A percentile compares a stretch with the other conserved stretches of the same genome.
Evolutionary conservation across 352 stramenopile species (phyloP).

Genomic region (Globisporangium middletonii): DNA sequence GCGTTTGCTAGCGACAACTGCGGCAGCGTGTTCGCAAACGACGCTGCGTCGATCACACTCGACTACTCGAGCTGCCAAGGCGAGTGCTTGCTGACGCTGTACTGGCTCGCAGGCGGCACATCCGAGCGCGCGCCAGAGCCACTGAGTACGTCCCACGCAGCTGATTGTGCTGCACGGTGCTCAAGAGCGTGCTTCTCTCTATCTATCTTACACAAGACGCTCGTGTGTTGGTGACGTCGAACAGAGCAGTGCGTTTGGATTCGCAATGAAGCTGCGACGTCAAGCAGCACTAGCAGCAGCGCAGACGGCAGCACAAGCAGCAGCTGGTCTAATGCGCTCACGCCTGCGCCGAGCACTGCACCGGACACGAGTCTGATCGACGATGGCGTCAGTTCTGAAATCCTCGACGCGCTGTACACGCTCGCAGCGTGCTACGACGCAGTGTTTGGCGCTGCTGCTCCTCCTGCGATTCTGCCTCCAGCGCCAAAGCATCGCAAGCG

Average conservation of each 20-base stretch:
- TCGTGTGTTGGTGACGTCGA: neutral
- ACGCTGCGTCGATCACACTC: conserved; percentile 25
- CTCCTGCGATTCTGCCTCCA: too few relatives aligned
- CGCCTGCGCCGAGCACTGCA: too few relatives aligned
- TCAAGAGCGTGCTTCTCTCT: neutral
- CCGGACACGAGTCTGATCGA: neutral
- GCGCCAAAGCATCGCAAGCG: neutral
- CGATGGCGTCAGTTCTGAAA: neutral
- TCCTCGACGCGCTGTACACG: neutral
- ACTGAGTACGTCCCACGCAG: conserved; percentile 26
- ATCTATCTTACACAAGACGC: too few relatives aligned
- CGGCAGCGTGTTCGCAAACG: conserved; percentile 20
- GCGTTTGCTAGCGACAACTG: conserved; percentile 33
- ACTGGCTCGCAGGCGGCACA: conserved; percentile 30
- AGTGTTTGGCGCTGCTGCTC: neutral
- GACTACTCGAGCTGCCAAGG: conserved; percentile 36
- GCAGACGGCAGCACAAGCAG: neutral
- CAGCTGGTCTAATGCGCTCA: neutral
- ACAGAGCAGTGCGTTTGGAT: conserved; percentile 13
- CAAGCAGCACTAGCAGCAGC: neutral
- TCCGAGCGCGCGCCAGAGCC: neutral
- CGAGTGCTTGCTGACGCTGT: conserved; percentile 37
- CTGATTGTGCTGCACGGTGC: neutral
- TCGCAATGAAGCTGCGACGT: neutral
- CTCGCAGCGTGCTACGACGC: conserved; percentile 1